Base-by-base conservation (phyloP, 495 filamentous ascomycete genomes). In the Penicillium goetzii region DNA sequence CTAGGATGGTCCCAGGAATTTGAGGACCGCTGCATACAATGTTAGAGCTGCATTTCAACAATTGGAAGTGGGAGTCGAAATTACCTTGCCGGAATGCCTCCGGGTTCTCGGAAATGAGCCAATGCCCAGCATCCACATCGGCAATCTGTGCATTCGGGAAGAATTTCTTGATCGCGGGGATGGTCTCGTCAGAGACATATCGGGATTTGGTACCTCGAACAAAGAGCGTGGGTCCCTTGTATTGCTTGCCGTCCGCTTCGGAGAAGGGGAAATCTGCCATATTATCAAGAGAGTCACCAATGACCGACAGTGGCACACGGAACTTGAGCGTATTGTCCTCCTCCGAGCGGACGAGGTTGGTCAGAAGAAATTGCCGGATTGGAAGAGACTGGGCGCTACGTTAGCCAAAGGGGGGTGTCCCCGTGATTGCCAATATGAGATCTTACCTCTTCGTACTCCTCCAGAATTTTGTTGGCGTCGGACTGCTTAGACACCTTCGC, bases 81-180 rank as follows among this genome's bases (percentile, higher is more conserved):
- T 75, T 74, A 96, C 92, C 90, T 81, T 86, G 79, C 70, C 89
- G 83, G 71, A 99, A 99, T 3, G 80, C 89, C 72, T 95, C 89
- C 0, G 95, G 95, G 60, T 93, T 91, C 81, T 98, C 94, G 11
- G 91, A 92, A 66, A 96, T 94, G 0, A 99, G 80, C 95, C 95
- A 98, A 72, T 99, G 95, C 0, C 95, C 95, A 6, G 89, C 85
- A 21, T 97, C 91, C 36, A 97, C 84, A 78, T 97, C 93, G 15
- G 82, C 85, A 34, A 97, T 71, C 68, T 85, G 74, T 60, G 97
- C 95, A 43, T 83, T 79, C 30, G 95, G 95, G 73, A 97, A 99
- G 75, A 98, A 97, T 62, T 83, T 82, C 23, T 93, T 96, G 62
- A 97, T 92, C 5, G 90, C 77, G 11, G 95, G 94, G 33, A 99